A percentile compares a stretch with the other conserved stretches of the same genome.
Conservation (phyloP, 2,329 filamentous ascomycete species). For the Thelonectria rubi region DNA sequence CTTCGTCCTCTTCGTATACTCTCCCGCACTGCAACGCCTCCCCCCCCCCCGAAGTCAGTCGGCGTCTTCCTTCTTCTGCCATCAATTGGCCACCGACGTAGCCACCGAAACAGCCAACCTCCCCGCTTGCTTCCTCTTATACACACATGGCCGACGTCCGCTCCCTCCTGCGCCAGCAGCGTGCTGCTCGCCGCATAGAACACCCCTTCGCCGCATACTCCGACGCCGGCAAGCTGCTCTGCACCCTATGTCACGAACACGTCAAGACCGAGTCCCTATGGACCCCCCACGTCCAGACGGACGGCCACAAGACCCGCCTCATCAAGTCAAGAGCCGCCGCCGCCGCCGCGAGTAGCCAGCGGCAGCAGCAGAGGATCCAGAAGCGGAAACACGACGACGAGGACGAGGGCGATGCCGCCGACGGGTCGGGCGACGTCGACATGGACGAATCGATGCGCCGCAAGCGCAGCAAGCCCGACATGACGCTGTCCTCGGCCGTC, state of each 20-base stretch:
- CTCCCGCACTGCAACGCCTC: constrained; percentile 2
- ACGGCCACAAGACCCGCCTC: constrained; percentile 50
- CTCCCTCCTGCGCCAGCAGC: constrained; percentile 80
- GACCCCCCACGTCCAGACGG: constrained; percentile 67
- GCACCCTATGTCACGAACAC: constrained; percentile 70
- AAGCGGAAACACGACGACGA: constrained; percentile 51
- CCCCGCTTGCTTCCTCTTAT: constrained; percentile 13
- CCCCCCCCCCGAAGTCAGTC: not conserved
- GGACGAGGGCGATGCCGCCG: constrained; percentile 30
- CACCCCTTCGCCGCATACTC: constrained; percentile 76
- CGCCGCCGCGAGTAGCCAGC: constrained; percentile 27
- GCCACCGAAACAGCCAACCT: not conserved
- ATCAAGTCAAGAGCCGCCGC: constrained; percentile 36
- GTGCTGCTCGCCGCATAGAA: constrained; percentile 75
- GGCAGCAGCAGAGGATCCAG: constrained; percentile 26
- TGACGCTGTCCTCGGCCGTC: constrained; percentile 25
- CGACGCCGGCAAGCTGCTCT: constrained; percentile 72
- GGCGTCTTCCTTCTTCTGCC: constrained; percentile 10
- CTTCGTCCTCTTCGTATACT: constrained; percentile 1
- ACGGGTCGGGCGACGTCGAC: constrained; percentile 46
- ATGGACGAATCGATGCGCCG: constrained; percentile 49
- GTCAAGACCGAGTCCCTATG: constrained; percentile 74
- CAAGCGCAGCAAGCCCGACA: constrained; percentile 58
- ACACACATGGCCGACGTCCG: constrained; percentile 78
- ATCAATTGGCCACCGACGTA: constrained; percentile 16